phyloP scores from a whole-genome alignment of 73 alveolate genomes.

The Symbiodinium pilosum region DNA sequence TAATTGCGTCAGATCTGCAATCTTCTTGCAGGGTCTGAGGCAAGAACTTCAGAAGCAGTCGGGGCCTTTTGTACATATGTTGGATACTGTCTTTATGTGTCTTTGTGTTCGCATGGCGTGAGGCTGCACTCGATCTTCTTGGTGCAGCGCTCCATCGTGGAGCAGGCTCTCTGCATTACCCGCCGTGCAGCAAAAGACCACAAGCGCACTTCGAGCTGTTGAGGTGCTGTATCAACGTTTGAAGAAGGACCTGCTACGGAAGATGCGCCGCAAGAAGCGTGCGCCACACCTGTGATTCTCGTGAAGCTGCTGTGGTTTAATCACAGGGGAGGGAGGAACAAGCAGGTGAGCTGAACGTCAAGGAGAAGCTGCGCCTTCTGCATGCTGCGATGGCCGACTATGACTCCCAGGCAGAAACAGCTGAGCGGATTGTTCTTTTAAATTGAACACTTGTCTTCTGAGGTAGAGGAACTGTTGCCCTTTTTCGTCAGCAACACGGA shows the following conservation, averaged over 20 bases:
- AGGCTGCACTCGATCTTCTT: slow-evolving; percentile 75
- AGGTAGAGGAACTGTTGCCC: slow-evolving; percentile 64
- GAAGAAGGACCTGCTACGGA: slow-evolving; percentile 84
- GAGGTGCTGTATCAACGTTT: slow-evolving; percentile 66
- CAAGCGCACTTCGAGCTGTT: background rate
- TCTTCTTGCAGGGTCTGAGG: slow-evolving; percentile 12
- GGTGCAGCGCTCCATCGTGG: slow-evolving; percentile 93
- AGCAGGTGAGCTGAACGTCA: slow-evolving; percentile 58
- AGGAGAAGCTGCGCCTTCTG: slow-evolving; percentile 62
- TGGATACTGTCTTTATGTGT: background rate
- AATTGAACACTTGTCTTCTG: too few species aligned
- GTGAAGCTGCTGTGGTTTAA: background rate
- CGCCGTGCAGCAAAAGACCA: background rate
- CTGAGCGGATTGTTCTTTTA: too few species aligned
- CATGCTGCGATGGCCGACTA: slow-evolving; percentile 74
- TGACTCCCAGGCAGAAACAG: slow-evolving; percentile 67
- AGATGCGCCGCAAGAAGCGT: slow-evolving; percentile 88
- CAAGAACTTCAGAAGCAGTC: slow-evolving; percentile 16
- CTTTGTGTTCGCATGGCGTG: background rate
- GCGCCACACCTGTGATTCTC: background rate
- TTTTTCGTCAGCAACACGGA: slow-evolving; percentile 73
- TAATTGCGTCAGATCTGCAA: background rate
- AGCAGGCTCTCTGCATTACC: slow-evolving; percentile 35
- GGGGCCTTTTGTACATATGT: background rate
- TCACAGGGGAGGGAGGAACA: background rate